Percentiles rank a stretch among this genome's conserved stretches.
phyloP scores from a whole-genome alignment of 2,329 filamentous ascomycete species.

The Colletotrichum endophyticum region DNA sequence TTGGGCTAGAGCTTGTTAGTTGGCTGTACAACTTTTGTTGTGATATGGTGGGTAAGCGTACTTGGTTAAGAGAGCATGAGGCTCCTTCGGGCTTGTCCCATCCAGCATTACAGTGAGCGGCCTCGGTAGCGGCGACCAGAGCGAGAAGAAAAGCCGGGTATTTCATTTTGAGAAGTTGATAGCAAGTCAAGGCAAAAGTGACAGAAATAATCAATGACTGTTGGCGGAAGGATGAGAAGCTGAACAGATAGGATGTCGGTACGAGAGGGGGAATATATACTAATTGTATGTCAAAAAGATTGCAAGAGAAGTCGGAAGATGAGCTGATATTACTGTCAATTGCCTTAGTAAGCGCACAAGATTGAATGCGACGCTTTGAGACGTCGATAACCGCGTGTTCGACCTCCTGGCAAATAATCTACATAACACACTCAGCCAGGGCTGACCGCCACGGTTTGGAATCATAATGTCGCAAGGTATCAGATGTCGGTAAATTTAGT shows the following conservation, averaged over 20 bases:
- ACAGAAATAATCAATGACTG: not conserved
- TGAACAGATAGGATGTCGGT: not conserved
- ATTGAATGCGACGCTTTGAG: not conserved
- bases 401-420: not conserved
- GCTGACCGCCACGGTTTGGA: not conserved
- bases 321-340: not conserved
- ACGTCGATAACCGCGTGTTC: not conserved
- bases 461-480: not conserved
- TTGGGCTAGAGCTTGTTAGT: not conserved
- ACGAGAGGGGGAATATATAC: not conserved
- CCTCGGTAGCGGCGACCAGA: not conserved
- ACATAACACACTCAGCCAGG: not conserved
- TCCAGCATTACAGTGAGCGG: not conserved
- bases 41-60: not conserved
- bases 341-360: not conserved
- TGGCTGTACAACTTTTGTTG: not conserved
- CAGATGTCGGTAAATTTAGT: not conserved
- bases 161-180: not conserved
- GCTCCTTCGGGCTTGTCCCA: not conserved
- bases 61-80: not conserved
- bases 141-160: not conserved
- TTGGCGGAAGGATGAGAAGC: not conserved
- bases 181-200: not conserved
- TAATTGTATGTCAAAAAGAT: not conserved
- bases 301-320: not conserved